A percentile compares a stretch with the other conserved stretches of the same genome.
phyloP scores from a whole-genome alignment of 2,329 filamentous ascomycete genomes.

The Neofusicoccum umdonicola region DNA sequence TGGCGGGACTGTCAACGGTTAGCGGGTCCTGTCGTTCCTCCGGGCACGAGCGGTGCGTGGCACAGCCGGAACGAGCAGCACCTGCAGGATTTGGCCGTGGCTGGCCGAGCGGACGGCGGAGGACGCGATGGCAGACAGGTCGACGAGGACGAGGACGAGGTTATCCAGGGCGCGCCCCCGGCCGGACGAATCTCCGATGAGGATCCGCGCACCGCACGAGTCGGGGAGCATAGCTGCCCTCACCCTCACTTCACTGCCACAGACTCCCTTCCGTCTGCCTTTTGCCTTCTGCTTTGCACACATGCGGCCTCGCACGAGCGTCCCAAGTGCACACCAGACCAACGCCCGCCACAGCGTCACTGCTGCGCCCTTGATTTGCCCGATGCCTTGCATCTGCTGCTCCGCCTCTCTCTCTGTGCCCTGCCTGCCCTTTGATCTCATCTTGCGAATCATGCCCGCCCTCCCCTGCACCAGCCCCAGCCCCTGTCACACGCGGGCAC shows the following conservation, averaged over 20 bases:
- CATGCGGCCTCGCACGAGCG: not conserved
- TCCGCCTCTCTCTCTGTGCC: not conserved
- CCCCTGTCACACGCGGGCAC: not conserved
- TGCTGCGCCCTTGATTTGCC: not conserved
- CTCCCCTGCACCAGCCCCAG: not conserved
- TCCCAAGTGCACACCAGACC: not conserved
- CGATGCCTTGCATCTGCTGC: not conserved
- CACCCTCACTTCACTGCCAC: too few species aligned
- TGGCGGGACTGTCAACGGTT: not conserved
- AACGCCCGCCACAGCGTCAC: not conserved
- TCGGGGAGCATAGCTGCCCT: not conserved
- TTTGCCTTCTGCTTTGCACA: not conserved
- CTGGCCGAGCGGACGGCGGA: not conserved
- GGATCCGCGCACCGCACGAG: constrained; percentile 4
- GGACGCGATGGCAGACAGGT: not conserved
- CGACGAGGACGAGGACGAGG: not conserved
- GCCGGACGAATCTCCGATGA: constrained; percentile 1
- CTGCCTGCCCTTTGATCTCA: not conserved
- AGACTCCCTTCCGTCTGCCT: too few species aligned
- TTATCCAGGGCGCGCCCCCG: not conserved
- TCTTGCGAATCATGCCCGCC: not conserved
- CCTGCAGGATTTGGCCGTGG: not conserved
- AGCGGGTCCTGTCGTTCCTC: not conserved
- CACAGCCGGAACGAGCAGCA: not conserved
- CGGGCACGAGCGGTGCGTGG: not conserved